Base-by-base conservation (phyloP, 1,284 basidiomycete genomes). In the Bondarzewia mesenterica region DNA sequence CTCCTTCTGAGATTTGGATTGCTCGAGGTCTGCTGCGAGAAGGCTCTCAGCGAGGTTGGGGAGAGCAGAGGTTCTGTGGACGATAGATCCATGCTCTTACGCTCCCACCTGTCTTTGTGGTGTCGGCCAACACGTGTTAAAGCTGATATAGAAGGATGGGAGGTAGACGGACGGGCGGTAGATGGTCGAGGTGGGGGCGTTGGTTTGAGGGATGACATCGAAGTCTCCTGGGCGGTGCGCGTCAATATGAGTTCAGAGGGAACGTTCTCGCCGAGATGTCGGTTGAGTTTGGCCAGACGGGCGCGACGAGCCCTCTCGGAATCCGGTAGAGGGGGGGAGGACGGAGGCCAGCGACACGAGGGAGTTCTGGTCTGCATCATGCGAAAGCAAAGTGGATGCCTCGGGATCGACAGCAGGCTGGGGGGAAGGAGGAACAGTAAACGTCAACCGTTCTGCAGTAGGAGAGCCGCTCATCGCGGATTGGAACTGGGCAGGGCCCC, bases 251-350 rank as follows among this genome's bases (percentile, higher is more conserved):
- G 56, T 38, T 70, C 69, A 6, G 63, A 57, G 10, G 71, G 69
- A 26, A 71, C 59, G 44, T 60, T 60, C 51, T 71, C 68, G 36
- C 69, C 70, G 5, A 72, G 58, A 53, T 67, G 61, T 14, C 68
- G 68, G 4, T 62, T 62, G 40, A 73, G 62, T 53, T 72, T 73
- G 14, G 67, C 67, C 42, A 67, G 57, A 40, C 68, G 65, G 23
- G 61, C 57, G 23, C 65, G 63, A 42, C 64, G 60, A 12, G 53
- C 43, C 10, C n/a, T n/a, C n/a, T n/a, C n/a, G n/a, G 32, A 18
- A 16, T 16, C 10, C 38, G 38, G 38, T 22, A 10, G 38, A 16
- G 12, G 38, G 16, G 16, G n/a, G 16, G 7, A 22, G 21, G 38
- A 40, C 18, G 21, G 38, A 18, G 38, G 38, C 14, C 4, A 10